Conservation (phyloP, 2,329 filamentous ascomycete species). For the Cladosporium sp. region DNA sequence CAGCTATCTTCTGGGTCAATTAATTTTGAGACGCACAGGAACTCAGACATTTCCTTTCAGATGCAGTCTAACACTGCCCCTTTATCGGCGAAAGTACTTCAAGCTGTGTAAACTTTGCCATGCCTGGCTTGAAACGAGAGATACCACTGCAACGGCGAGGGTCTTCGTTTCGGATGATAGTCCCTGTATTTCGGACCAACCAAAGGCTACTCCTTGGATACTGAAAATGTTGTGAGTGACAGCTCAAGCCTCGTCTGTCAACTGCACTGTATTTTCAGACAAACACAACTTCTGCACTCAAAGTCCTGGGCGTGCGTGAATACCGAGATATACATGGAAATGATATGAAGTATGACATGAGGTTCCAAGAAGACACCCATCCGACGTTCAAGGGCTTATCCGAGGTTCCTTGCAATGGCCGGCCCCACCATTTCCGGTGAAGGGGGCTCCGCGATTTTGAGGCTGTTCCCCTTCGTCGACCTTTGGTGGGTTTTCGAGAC, state of each 20-base stretch:
- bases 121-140: background rate
- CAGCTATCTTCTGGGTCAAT: background rate
- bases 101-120: background rate
- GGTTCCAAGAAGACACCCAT: background rate
- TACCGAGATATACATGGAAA: background rate
- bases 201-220: background rate
- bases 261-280: background rate
- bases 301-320: background rate
- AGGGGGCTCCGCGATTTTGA: background rate
- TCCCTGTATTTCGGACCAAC: background rate
- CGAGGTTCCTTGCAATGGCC: background rate
- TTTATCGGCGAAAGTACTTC: background rate
- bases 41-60: too few species aligned
- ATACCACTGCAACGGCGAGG: background rate
- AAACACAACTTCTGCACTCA: background rate
- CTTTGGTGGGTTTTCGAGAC: background rate
- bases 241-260: background rate
- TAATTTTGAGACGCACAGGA: too few species aligned
- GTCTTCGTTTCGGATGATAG: background rate
- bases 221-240: background rate
- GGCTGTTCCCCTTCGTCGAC: background rate
- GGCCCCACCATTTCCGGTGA: background rate
- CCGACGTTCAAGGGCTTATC: background rate
- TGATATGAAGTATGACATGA: background rate
- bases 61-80: background rate